A percentile compares a stretch with the other conserved stretches of the same genome.
Conservation (phyloP, 1,284 basidiomycete genomes). For the Cystobasidium slooffiae region DNA sequence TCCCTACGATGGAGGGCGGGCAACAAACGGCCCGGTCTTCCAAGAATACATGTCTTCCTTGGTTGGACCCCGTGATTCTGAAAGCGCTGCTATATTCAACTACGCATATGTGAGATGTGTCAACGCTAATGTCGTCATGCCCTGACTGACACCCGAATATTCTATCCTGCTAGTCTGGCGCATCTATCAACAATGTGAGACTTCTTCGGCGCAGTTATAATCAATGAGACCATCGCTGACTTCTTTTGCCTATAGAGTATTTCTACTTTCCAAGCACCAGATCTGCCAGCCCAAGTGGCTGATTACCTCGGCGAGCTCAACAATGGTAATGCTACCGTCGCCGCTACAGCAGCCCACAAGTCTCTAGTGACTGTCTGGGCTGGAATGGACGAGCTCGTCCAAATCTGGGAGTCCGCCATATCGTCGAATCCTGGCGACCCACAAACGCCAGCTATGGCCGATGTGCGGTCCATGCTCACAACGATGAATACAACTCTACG, state of each 20-base stretch:
- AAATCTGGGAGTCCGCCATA: neutral
- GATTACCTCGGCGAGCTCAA: conserved; percentile 26
- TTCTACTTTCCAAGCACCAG: conserved; percentile 14
- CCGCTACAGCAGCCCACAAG: conserved; percentile 33
- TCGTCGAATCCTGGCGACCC: conserved; percentile 25
- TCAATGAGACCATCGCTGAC: neutral
- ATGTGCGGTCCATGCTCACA: conserved; percentile 23
- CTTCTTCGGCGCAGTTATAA: no score
- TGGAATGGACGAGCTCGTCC: conserved; percentile 19
- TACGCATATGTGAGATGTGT: conserved; percentile 28
- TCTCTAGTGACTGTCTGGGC: conserved; percentile 37
- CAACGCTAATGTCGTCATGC: neutral
- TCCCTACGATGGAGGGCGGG: conserved; percentile 30
- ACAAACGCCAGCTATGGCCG: conserved; percentile 8
- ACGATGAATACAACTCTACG: conserved; percentile 21
- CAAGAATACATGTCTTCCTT: conserved; percentile 31
- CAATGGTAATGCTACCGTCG: conserved; percentile 35
- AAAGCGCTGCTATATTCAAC: conserved; percentile 21
- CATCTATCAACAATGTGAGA: conserved; percentile 39
- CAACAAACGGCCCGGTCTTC: conserved; percentile 33
- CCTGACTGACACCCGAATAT: neutral
- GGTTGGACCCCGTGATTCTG: conserved; percentile 19
- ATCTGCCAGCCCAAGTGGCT: conserved; percentile 32
- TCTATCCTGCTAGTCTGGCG: conserved; percentile 1
- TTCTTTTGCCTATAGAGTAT: conserved; percentile 5